Evolutionary conservation across 768 basidiomycete species (phyloP), one percentile per base, ranked within the genome.

Genomic region (Mycena galericulata): DNA sequence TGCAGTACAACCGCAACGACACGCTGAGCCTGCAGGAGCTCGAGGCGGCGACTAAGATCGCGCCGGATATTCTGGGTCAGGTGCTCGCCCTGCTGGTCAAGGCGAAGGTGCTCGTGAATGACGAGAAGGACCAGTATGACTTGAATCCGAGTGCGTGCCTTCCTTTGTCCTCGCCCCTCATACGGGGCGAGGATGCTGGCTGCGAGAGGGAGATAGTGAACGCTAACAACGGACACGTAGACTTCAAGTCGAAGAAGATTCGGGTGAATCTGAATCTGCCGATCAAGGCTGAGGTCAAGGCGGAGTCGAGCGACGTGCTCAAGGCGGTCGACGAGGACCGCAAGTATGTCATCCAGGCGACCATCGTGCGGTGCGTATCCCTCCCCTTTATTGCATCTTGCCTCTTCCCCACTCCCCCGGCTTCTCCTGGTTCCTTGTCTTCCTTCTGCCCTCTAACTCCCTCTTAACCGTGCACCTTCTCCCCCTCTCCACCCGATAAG

Each of bases 271-370:
- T 97, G 65, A 97, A 97, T 80, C 87, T 89, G 79, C 95, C 96
- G 0, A 93, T 99, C 80, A 97, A 95, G 85, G 90, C 95, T 1
- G 98, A 99, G 78, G 90, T 93, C 66, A 97, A 96, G 86, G 91
- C 92, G 10, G 97, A 99, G 77, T 89, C 91, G 17, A 88, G 87
- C 2, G 95, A 98, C 71, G 95, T 98, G 15, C 83, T 97, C 75
- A 96, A 96, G 86, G 93, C 91, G 17, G 96, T 98, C 5, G 97
- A 98, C 72, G 97, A 98, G 81, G 98, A 99, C 76, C 90, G 97
- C 68, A 98, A 98, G 86, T 94, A 97, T 73, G 90, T 96, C 62
- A 96, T 98, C 61, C 97, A 98, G 78, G 95, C 96, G 22, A 96
- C 94, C 43, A 95, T 97, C 73, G 96, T 97, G 53, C 90, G 95